Base-by-base conservation (phyloP, 169 alveolate species). In the Plasmodium malariae region DNA sequence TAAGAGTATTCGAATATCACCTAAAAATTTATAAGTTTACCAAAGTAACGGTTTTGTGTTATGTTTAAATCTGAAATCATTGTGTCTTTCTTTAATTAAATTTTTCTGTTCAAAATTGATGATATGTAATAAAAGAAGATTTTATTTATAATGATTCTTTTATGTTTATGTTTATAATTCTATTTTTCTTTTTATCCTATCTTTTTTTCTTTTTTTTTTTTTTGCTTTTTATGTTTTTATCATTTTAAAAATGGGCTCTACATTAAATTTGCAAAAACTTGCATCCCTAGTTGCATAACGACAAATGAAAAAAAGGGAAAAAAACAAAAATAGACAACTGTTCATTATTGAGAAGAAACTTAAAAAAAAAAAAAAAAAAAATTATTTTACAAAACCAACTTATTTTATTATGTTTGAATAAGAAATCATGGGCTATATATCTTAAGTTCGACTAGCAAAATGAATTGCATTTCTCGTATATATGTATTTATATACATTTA, bases 21-120 rank as follows among this genome's bases (percentile, higher is more conserved):
- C n/a, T n/a, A n/a, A n/a, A n/a, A n/a, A n/a, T n/a, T n/a, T n/a
- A 48, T 0, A 21, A 4, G 6, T 9, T 48, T 30, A 80, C 90
- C 90, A 80, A 5, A 1, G n/a, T 71, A 80, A n/a, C 36, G 90
- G 83, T 32, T 80, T 54, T 4, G 80, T 83, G 43, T 65, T 65
- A 40, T 80, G 90, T 57, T 80, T 80, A 43, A 67, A 48, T 69
- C 90, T 30, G 28, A 80, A 65, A 26, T 80, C 90, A 19, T 80
- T 65, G 60, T 80, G 90, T 65, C 90, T 80, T 51, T 80, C 90
- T 48, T 14, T 12, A 36, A 80, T 80, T 32, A 65, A 80, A n/a
- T 80, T 48, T n/a, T 62, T 37, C 90, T 80, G 54, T 26, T 21
- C n/a, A 80, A 80, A 45, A 60, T 49, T 6, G 12, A n/a, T 34